These are phyloP conservation scores for Exophiala sp. DNA, from an alignment of 2,329 filamentous ascomycete species.

Conservation along the genomic window DNA sequence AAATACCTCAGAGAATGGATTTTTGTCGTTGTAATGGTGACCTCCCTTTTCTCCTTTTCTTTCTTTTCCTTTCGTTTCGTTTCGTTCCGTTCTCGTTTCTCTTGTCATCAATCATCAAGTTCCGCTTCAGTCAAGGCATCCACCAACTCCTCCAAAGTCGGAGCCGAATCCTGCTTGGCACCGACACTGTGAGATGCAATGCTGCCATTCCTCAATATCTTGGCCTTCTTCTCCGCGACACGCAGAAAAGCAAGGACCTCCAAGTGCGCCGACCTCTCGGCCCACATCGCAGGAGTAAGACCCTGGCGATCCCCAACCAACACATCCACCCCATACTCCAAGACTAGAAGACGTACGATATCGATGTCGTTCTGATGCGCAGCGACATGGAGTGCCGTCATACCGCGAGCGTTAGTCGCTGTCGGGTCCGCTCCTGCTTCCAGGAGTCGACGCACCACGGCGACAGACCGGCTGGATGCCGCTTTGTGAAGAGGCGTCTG, in stretches of 20 bases:
- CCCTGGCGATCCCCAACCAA: constrained; percentile 27
- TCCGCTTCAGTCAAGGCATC: not conserved
- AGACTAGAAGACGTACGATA: constrained; percentile 34
- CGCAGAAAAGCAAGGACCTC: constrained; percentile 21
- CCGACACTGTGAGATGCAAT: not conserved
- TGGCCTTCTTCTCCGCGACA: constrained; percentile 14
- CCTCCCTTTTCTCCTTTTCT: too few species aligned
- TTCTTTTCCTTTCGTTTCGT: too few species aligned
- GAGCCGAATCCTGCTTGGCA: not conserved
- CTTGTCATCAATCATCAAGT: not conserved
- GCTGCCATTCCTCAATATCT: constrained; percentile 3
- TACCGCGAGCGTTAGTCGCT: constrained; percentile 32
- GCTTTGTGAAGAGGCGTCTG: constrained; percentile 28
- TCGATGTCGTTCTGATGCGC: constrained; percentile 36
- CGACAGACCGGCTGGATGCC: constrained; percentile 17
- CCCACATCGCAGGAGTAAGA: constrained; percentile 23
- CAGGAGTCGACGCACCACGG: constrained; percentile 32
- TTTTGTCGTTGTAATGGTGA: too few species aligned
- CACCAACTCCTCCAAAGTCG: constrained; percentile 1
- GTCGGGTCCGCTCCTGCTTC: constrained; percentile 36
- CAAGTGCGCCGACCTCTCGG: constrained; percentile 21
- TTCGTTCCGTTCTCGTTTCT: not conserved
- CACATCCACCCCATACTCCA: constrained; percentile 34
- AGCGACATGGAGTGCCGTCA: constrained; percentile 41
- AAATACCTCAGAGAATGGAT: too few species aligned